phyloP scores from a whole-genome alignment of 176 grass and related monocot species.

The Cenchrus americanus region DNA sequence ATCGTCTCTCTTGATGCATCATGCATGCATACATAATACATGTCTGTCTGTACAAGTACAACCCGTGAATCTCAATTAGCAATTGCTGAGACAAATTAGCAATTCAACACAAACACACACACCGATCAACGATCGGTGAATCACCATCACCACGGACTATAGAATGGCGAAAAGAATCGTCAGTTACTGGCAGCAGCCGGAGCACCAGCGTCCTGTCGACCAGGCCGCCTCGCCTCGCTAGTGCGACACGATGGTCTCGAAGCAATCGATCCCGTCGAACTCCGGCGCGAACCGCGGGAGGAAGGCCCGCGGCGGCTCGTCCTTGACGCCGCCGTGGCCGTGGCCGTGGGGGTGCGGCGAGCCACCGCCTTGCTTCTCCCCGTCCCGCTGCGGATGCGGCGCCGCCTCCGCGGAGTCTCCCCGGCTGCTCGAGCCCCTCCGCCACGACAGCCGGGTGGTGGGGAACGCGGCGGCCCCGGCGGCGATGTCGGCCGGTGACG shows the following conservation, averaged over 20 bases:
- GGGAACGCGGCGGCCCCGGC: neutral
- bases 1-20: neutral
- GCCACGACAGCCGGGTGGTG: constrained; percentile 34
- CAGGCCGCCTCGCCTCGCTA: neutral
- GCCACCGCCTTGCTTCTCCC: neutral
- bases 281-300: constrained; percentile 56
- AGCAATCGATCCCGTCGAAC: constrained; percentile 81
- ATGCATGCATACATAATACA: neutral
- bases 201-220: neutral
- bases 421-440: constrained; percentile 7
- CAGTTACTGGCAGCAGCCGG: neutral
- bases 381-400: neutral
- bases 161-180: neutral
- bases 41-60: neutral
- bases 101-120: too few species aligned
- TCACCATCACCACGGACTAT: too few species aligned
- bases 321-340: neutral
- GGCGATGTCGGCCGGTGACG: constrained; percentile 49
- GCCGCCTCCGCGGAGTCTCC: neutral
- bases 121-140: neutral
- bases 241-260: constrained; percentile 68
- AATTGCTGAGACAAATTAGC: neutral
- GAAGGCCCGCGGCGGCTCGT: neutral
- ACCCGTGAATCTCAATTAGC: neutral
- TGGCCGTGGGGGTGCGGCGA: neutral